A percentile compares a stretch with the other conserved stretches of the same genome.
Evolutionary conservation across 352 stramenopile genomes (phyloP).

Genomic region (Globisporangium viniferum): DNA sequence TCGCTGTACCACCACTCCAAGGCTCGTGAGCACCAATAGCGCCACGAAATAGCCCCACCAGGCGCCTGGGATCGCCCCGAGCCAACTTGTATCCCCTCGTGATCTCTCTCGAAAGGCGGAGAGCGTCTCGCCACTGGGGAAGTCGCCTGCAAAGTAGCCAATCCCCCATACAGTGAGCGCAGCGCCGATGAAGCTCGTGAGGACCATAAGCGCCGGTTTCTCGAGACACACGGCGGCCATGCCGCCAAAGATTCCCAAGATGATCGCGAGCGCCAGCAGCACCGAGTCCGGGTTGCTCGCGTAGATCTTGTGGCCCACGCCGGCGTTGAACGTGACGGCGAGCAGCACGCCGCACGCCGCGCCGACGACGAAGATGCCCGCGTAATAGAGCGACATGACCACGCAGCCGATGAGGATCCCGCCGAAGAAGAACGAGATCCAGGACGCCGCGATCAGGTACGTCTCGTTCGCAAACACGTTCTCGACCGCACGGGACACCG

Average conservation of each 20-base stretch:
- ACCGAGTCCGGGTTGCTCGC: conserved; percentile 49
- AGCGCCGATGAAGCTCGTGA: conserved; percentile 46
- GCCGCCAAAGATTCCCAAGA: conserved; percentile 46
- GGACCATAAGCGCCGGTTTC: conserved; percentile 45
- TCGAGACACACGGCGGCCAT: conserved; percentile 49
- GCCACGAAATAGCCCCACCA: conserved; percentile 68
- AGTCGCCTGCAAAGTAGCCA: conserved; percentile 61
- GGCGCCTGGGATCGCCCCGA: conserved; percentile 38
- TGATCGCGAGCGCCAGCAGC: conserved; percentile 39
- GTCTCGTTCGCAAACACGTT: conserved; percentile 47
- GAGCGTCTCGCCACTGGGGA: conserved; percentile 52
- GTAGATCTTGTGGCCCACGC: conserved; percentile 53
- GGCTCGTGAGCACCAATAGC: conserved; percentile 36
- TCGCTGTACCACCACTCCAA: conserved; percentile 52
- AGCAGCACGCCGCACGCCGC: conserved; percentile 54
- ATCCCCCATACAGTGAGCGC: conserved; percentile 50
- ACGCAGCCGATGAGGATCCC: conserved; percentile 48
- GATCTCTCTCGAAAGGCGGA: conserved; percentile 28
- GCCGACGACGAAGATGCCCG: conserved; percentile 55
- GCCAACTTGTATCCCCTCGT: conserved; percentile 25
- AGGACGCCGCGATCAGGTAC: conserved; percentile 54
- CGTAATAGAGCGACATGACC: conserved; percentile 47
- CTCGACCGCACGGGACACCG: conserved; percentile 49
- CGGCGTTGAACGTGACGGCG: conserved; percentile 54
- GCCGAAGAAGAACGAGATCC: conserved; percentile 66